Conservation (phyloP, 1,284 basidiomycete species). For the Heterobasidion annosum region DNA sequence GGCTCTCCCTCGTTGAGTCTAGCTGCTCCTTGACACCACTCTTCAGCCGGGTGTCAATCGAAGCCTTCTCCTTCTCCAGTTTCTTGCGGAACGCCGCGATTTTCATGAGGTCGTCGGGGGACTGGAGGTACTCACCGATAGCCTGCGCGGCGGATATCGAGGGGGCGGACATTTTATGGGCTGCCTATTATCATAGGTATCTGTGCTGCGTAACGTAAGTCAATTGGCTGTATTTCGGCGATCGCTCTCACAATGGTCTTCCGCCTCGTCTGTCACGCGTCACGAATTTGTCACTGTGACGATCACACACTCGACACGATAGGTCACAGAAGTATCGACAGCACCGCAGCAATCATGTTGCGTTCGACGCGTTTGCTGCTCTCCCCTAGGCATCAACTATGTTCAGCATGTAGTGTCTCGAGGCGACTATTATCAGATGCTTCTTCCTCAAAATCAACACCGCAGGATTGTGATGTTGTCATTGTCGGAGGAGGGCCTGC, state of each 20-base stretch:
- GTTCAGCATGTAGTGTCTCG: not conserved
- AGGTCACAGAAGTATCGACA: not conserved
- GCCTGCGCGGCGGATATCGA: conserved; percentile 73
- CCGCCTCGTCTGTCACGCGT: not conserved
- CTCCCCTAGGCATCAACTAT: not conserved
- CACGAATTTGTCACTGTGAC: too few relatives aligned
- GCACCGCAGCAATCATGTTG: not conserved
- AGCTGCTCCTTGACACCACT: conserved; percentile 92
- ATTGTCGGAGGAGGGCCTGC: conserved; percentile 94
- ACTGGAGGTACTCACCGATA: conserved; percentile 80
- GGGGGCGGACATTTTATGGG: conserved; percentile 10
- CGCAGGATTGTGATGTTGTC: conserved; percentile 71
- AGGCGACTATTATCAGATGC: not conserved
- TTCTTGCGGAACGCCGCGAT: conserved; percentile 88
- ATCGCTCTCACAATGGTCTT: not conserved
- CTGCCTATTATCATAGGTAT: not conserved
- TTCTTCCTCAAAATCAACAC: not conserved
- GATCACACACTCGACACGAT: not conserved
- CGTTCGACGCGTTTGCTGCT: not conserved
- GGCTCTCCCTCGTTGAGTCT: conserved; percentile 83
- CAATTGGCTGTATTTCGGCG: not conserved
- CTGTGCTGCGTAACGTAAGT: not conserved
- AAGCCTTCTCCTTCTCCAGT: conserved; percentile 92
- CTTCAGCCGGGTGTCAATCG: conserved; percentile 90
- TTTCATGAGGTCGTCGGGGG: conserved; percentile 92